Conservation (phyloP, 2,329 filamentous ascomycete genomes). For the Elsinoe perseae region DNA sequence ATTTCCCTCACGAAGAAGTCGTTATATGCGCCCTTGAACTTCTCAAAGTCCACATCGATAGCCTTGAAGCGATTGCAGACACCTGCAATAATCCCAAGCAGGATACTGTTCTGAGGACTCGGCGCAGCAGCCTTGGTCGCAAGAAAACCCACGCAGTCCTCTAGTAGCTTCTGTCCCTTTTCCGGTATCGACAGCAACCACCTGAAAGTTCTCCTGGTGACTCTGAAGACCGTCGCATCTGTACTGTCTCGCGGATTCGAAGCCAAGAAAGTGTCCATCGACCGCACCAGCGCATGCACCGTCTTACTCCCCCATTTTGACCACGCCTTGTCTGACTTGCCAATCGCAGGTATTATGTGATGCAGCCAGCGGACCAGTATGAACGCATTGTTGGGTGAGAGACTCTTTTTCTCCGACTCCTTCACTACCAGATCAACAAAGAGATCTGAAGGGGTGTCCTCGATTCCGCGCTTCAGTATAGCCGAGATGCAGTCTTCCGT, state of each 20-base stretch:
- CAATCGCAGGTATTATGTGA: conserved; percentile 64
- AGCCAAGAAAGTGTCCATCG: conserved; percentile 69
- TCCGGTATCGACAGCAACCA: conserved; percentile 56
- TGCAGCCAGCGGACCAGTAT: conserved; percentile 87
- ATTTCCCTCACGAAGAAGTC: conserved; percentile 81
- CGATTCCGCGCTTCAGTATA: conserved; percentile 53
- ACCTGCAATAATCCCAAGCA: conserved; percentile 80
- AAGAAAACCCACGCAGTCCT: conserved; percentile 57
- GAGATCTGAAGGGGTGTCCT: conserved; percentile 50
- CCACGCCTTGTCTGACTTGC: conserved; percentile 53
- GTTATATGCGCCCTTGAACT: conserved; percentile 64
- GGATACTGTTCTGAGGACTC: conserved; percentile 61
- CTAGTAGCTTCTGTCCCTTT: conserved; percentile 54
- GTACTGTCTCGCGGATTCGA: conserved; percentile 57
- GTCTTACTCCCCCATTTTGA: conserved; percentile 58
- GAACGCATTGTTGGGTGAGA: conserved; percentile 75
- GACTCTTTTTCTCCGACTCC: conserved; percentile 67
- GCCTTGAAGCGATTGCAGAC: conserved; percentile 67
- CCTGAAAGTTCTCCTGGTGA: conserved; percentile 72
- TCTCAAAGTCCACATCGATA: conserved; percentile 55
- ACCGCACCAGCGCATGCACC: conserved; percentile 60
- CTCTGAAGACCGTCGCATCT: conserved; percentile 63
- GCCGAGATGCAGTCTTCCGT: conserved; percentile 71
- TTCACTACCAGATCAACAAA: conserved; percentile 60
- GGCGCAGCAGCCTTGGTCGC: conserved; percentile 59